Conservation (phyloP, 768 basidiomycete genomes). For the Suillus cothurnatus region DNA sequence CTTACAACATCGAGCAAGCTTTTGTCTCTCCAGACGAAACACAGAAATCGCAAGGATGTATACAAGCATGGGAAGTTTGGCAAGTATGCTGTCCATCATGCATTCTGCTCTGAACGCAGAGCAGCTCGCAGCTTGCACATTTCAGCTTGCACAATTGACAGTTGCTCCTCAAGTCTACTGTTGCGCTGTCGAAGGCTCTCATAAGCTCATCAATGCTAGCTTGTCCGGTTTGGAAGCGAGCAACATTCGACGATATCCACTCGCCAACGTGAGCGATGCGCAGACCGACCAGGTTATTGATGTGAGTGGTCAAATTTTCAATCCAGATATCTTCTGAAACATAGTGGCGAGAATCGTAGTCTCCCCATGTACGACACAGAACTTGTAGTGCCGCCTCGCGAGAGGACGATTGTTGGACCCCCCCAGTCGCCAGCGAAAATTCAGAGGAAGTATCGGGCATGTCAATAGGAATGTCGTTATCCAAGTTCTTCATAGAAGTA, state of each 20-base stretch:
- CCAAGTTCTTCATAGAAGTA: slow-evolving; percentile 45
- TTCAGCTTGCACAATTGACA: slow-evolving; percentile 51
- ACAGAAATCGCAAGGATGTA: slow-evolving; percentile 44
- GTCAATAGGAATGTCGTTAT: slow-evolving; percentile 47
- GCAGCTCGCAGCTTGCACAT: slow-evolving; percentile 50
- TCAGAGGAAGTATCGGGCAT: slow-evolving; percentile 36
- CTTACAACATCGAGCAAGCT: slow-evolving; percentile 51
- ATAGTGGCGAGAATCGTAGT: slow-evolving; percentile 34
- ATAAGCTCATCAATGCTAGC: slow-evolving; percentile 48
- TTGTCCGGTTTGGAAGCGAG: slow-evolving; percentile 46
- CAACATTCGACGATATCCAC: slow-evolving; percentile 54
- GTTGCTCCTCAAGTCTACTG: slow-evolving; percentile 47
- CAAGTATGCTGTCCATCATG: slow-evolving; percentile 55
- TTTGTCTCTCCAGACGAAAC: slow-evolving; percentile 34
- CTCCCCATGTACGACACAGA: slow-evolving; percentile 28
- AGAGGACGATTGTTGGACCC: slow-evolving; percentile 15
- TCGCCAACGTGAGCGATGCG: slow-evolving; percentile 49
- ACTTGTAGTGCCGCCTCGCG: slow-evolving; percentile 17
- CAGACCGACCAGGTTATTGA: slow-evolving; percentile 41
- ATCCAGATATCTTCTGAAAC: slow-evolving; percentile 48
- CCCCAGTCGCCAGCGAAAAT: slow-evolving; percentile 34
- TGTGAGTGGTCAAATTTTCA: slow-evolving; percentile 36
- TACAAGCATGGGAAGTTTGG: slow-evolving; percentile 49
- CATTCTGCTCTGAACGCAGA: slow-evolving; percentile 46
- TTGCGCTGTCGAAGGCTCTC: slow-evolving; percentile 44